Conservation (phyloP, 1,284 basidiomycete species). For the Volvariella surrecta region DNA sequence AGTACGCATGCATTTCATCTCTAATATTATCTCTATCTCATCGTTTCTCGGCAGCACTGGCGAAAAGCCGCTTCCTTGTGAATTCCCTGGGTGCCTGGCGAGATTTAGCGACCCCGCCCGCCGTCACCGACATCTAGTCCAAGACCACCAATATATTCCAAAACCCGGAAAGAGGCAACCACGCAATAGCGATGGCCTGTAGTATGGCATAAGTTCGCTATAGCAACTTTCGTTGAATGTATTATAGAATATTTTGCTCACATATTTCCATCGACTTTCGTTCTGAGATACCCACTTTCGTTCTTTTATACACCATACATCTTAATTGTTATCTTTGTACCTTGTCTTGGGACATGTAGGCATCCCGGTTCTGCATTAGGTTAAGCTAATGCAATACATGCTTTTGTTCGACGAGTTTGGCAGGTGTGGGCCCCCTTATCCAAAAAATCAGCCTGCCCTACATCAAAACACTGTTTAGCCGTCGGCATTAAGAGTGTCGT, state of each 20-base stretch:
- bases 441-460: too few species aligned
- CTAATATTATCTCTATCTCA: slow-evolving; percentile 3
- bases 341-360: too few species aligned
- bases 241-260: not conserved
- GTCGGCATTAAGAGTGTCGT: too few species aligned
- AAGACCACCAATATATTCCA: slow-evolving; percentile 43
- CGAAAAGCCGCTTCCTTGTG: slow-evolving; percentile 45
- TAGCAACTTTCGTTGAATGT: not conserved
- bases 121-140: slow-evolving; percentile 48
- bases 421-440: too few species aligned
- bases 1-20: slow-evolving; percentile 7
- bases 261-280: not conserved
- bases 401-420: too few species aligned
- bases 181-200: not conserved
- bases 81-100: slow-evolving; percentile 33
- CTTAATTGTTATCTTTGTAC: too few species aligned
- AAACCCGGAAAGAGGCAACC: slow-evolving; percentile 24
- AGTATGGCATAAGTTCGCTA: not conserved
- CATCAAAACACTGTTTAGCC: too few species aligned
- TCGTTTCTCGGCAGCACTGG: slow-evolving; percentile 37
- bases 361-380: too few species aligned
- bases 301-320: too few species aligned
- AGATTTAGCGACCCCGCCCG: slow-evolving; percentile 58
- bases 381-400: too few species aligned
- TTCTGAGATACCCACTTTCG: too few species aligned